phyloP scores from a whole-genome alignment of 371 early-diverging fungal genomes.

The Mucor ambiguus region DNA sequence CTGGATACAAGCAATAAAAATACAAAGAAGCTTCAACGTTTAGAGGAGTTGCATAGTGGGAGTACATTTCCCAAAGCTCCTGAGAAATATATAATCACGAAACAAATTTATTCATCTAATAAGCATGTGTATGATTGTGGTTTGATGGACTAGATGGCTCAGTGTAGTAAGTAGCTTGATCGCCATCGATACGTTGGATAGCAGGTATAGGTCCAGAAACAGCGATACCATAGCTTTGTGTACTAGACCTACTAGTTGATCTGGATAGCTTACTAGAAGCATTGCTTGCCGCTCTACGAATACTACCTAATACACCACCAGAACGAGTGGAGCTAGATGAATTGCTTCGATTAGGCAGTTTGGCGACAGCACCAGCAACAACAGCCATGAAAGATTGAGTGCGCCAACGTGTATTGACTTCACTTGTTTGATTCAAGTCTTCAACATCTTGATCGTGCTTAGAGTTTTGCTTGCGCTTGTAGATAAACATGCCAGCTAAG shows the following conservation, averaged over 20 bases:
- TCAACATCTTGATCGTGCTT: constrained; percentile 25
- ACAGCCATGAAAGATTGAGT: constrained; percentile 44
- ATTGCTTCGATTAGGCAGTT: constrained; percentile 28
- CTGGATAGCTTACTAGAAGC: constrained; percentile 24
- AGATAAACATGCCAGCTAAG: constrained; percentile 44
- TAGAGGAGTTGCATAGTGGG: no score
- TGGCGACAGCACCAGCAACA: constrained; percentile 43
- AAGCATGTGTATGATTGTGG: constrained; percentile 26
- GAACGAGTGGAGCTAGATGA: constrained; percentile 18
- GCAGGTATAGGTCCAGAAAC: constrained; percentile 29
- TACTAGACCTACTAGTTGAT: constrained; percentile 21
- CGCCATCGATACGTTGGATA: constrained; percentile 31
- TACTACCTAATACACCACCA: constrained; percentile 27
- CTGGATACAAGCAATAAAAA: background rate
- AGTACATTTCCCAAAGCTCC: background rate
- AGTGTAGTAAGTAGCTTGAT: constrained; percentile 15
- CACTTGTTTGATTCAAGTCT: constrained; percentile 15
- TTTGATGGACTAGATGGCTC: constrained; percentile 12
- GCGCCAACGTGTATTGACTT: constrained; percentile 40
- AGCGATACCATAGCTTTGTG: constrained; percentile 33
- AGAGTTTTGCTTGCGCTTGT: constrained; percentile 26
- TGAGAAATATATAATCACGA: background rate
- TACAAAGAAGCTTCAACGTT: background rate
- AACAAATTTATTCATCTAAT: constrained; percentile 12
- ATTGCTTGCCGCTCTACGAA: constrained; percentile 36